Evolutionary conservation across 2,329 filamentous ascomycete genomes (phyloP).

Genomic region (Zymoseptoria ardabiliae): DNA sequence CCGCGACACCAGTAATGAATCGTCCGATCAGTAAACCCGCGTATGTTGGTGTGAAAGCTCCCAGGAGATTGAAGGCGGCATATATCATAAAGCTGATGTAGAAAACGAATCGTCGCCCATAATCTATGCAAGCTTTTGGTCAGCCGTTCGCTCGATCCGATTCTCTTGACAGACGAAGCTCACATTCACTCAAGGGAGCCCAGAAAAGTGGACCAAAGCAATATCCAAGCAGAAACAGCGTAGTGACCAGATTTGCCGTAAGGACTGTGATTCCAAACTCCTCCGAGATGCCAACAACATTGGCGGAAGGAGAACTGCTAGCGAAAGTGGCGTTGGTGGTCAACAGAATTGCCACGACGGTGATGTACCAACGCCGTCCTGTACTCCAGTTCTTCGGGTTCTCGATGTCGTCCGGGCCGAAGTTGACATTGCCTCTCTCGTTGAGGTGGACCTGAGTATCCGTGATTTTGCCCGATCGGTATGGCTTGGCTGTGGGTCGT

Average conservation of each 20-base stretch:
- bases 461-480: conserved; percentile 38
- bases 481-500: conserved; percentile 47
- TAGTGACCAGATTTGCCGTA: conserved; percentile 27
- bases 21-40: conserved; percentile 46
- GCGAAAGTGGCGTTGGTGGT: conserved; percentile 52
- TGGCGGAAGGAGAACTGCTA: conserved; percentile 36
- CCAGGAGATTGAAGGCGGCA: conserved; percentile 45
- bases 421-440: conserved; percentile 45
- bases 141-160: background rate
- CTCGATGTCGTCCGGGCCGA: conserved; percentile 45
- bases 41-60: conserved; percentile 50
- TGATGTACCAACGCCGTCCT: conserved; percentile 37
- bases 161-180: background rate
- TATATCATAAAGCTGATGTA: conserved; percentile 36
- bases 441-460: conserved; percentile 40
- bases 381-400: conserved; percentile 44
- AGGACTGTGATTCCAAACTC: conserved; percentile 43
- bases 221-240: conserved; percentile 37
- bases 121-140: conserved; percentile 17
- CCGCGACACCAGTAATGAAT: conserved; percentile 49
- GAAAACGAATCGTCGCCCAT: conserved; percentile 50
- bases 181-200: conserved; percentile 56
- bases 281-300: conserved; percentile 33
- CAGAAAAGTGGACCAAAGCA: conserved; percentile 55
- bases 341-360: conserved; percentile 35